Percentiles rank a stretch among this genome's conserved stretches.
phyloP scores from a whole-genome alignment of 2,329 filamentous ascomycete species.

The Aspergillus aculeatinus region DNA sequence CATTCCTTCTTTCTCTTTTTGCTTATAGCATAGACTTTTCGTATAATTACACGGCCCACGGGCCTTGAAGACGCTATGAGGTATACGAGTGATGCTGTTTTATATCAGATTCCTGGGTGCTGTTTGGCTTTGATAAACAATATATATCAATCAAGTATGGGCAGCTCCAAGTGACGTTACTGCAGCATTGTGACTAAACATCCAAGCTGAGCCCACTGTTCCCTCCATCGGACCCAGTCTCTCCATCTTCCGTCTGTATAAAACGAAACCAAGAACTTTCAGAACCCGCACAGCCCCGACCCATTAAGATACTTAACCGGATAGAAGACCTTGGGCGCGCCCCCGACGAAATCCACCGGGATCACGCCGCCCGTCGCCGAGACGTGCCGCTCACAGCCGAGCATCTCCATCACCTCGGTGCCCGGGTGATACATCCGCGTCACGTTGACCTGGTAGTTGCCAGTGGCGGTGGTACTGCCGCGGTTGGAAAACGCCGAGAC shows the following conservation, averaged over 20 bases:
- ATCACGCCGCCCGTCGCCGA: conserved; percentile 17
- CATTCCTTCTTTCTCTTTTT: not conserved
- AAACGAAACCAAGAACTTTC: not conserved
- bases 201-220: too few relatives aligned
- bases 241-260: too few relatives aligned
- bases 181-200: too few relatives aligned
- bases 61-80: conserved; percentile 10
- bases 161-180: too few relatives aligned
- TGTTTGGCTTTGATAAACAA: too few relatives aligned
- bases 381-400: conserved; percentile 19
- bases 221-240: too few relatives aligned
- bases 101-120: not conserved
- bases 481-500: conserved; percentile 47
- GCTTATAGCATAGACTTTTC: not conserved
- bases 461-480: conserved; percentile 19
- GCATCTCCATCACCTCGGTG: conserved; percentile 24
- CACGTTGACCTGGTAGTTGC: conserved; percentile 30
- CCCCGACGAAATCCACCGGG: conserved; percentile 25
- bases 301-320: conserved; percentile 25
- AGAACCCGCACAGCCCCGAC: conserved; percentile 28
- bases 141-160: too few relatives aligned
- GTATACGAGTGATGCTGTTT: conserved; percentile 1
- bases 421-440: conserved; percentile 25
- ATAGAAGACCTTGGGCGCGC: conserved; percentile 31
- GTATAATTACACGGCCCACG: not conserved